These are phyloP conservation scores for Wallacemonas sp. DNA, from an alignment of 208 protist species.

Conservation along the genomic window DNA sequence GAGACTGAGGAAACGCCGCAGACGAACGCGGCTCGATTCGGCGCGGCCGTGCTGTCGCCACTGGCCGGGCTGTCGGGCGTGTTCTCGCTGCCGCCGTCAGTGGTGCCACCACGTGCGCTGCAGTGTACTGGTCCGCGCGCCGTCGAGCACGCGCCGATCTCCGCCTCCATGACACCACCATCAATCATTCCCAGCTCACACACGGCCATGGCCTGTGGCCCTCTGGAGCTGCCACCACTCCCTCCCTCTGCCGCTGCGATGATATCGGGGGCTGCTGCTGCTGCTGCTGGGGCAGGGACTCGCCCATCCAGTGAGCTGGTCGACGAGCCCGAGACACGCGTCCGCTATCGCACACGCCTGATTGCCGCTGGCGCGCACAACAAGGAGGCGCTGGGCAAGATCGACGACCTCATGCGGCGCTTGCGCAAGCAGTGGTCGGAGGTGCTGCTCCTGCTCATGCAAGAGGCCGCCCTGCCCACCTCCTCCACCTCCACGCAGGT, in stretches of 20 bases:
- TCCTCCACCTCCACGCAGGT: neutral
- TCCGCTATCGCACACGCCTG: slow-evolving; percentile 37
- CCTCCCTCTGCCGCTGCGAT: neutral
- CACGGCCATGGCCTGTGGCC: neutral
- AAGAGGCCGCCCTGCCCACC: slow-evolving; percentile 3
- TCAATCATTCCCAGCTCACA: slow-evolving; percentile 16
- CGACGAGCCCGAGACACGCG: slow-evolving; percentile 30
- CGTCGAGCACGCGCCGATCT: slow-evolving; percentile 13
- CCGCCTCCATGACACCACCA: slow-evolving; percentile 16
- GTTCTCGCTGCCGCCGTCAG: neutral
- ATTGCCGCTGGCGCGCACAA: slow-evolving; percentile 5
- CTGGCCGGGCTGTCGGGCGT: neutral
- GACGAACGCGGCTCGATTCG: neutral
- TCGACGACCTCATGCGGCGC: slow-evolving; percentile 21
- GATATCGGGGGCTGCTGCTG: no score
- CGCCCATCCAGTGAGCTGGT: neutral
- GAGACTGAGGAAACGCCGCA: no score
- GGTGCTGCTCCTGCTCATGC: slow-evolving; percentile 7
- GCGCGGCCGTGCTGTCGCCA: neutral
- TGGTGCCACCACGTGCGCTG: slow-evolving; percentile 6
- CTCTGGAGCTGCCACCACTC: neutral
- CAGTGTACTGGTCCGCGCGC: neutral
- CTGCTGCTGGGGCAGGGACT: no score
- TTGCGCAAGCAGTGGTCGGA: slow-evolving; percentile 14
- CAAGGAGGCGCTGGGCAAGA: slow-evolving; percentile 16